Percentiles rank a stretch among this genome's conserved stretches.
Evolutionary conservation across 23 red algal genomes (phyloP).

Genomic region (Gracilaria caudata): DNA sequence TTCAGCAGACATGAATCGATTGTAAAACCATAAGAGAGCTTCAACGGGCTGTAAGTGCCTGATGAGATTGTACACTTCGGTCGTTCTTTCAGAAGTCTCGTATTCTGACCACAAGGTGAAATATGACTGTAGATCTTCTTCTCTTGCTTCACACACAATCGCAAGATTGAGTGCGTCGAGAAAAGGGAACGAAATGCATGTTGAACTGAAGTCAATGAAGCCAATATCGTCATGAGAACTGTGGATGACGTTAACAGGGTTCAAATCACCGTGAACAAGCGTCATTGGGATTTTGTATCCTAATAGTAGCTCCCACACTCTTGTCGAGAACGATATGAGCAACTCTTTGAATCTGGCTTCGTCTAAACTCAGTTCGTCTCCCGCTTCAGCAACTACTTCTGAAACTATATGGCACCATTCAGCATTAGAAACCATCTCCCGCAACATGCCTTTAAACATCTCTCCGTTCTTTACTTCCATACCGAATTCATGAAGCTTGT

Average conservation of each 20-base stretch:
- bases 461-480: no score
- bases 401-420: neutral
- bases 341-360: neutral
- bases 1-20: no score
- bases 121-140: neutral
- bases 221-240: neutral
- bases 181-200: conserved; percentile 23
- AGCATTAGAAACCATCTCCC: neutral
- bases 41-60: no score
- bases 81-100: neutral
- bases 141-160: neutral
- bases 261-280: conserved; percentile 22
- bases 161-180: conserved; percentile 3
- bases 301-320: neutral
- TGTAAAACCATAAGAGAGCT: no score
- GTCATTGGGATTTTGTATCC: conserved; percentile 3
- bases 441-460: neutral
- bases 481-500: conserved; percentile 8
- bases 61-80: neutral
- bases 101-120: conserved; percentile 16
- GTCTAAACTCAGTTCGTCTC: neutral
- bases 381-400: neutral
- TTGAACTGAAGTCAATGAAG: conserved; percentile 13
- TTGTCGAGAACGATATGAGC: neutral
- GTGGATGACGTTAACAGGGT: neutral